Evolutionary conservation across 805 yeast genomes (phyloP).

Genomic region (Cephaloascus fragrans): DNA sequence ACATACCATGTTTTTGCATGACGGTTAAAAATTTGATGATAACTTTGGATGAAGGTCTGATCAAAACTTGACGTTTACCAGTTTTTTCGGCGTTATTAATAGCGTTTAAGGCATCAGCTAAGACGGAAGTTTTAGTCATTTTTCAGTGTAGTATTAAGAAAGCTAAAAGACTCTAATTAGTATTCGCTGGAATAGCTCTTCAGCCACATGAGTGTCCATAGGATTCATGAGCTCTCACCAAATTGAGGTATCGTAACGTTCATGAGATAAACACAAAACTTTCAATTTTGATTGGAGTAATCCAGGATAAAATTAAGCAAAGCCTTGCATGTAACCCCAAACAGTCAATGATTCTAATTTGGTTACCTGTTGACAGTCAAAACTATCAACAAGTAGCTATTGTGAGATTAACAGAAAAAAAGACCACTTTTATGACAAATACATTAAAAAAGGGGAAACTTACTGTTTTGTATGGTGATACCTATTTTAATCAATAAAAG

Average conservation of each 20-base stretch:
- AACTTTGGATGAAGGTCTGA: conserved; percentile 98
- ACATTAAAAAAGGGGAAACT: no score
- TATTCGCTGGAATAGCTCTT: background rate
- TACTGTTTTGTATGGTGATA: background rate
- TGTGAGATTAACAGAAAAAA: conserved; percentile 17
- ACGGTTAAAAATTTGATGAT: conserved; percentile 94
- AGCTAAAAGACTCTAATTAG: background rate
- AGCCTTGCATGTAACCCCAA: background rate
- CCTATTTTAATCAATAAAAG: background rate
- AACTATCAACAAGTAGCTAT: conserved; percentile 7
- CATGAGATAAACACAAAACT: background rate
- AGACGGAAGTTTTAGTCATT: conserved; percentile 97
- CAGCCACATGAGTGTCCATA: conserved; percentile 30
- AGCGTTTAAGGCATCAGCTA: conserved; percentile 97
- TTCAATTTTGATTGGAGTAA: background rate
- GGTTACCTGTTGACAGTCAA: background rate
- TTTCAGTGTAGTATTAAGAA: conserved; percentile 17
- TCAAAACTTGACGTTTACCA: conserved; percentile 97
- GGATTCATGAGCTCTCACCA: conserved; percentile 22
- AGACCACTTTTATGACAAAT: conserved; percentile 3
- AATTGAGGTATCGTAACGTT: background rate
- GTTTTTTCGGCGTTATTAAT: conserved; percentile 99
- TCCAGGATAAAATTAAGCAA: background rate
- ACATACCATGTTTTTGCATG: conserved; percentile 89
- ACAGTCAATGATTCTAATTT: background rate